Base-by-base conservation (phyloP, 352 stramenopile genomes). In the Peronospora farinosa region DNA sequence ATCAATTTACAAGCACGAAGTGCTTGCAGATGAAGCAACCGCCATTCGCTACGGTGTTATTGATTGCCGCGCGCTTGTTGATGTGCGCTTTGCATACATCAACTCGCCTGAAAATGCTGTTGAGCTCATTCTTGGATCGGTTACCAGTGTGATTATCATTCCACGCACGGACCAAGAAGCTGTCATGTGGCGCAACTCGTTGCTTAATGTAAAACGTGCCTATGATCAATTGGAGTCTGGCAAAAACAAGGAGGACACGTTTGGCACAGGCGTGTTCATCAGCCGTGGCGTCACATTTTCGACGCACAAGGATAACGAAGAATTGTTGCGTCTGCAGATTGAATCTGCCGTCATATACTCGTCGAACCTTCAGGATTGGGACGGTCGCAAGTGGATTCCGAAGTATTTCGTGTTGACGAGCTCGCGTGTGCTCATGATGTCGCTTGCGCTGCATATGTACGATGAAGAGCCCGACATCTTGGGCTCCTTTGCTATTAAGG, bases 1-100 rank as follows among this genome's bases (percentile, higher is more conserved):
- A 8, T 91, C 84, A 6, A 95, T 95, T 54, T 95, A 91, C 65
- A 95, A 95, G 65, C 84, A 95, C 61, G 81, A 92, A 47, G 64
- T 95, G 5, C 52, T 88, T 8, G 67, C 76, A 17, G 79, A 95
- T 35, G 84, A 95, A 49, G 67, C 71, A 4, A 75, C 60, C 13
- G 73, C 83, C 2, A 94, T 94, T 59, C 83, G 83, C 0, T 92
- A 94, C 48, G 83, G 83, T 46, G 83, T 94, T 3, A 88, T 94
- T 19, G 83, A 94, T 55, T 91, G 81, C 15, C 80, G 83, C 6
- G 80, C 80, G 21, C 61, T 94, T 4, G 67, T 88, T 7, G 83
- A 94, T 36, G 83, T 92, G 35, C 78, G 74, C 6, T 94, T 88
- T 54, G 78, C 82, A 7, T 89, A 87, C 48, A 78, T 86, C 39